Percentiles rank a stretch among this genome's conserved stretches.
Evolutionary conservation across 177 flowering plant species (phyloP).

Genomic region (Vitis hybrid): DNA sequence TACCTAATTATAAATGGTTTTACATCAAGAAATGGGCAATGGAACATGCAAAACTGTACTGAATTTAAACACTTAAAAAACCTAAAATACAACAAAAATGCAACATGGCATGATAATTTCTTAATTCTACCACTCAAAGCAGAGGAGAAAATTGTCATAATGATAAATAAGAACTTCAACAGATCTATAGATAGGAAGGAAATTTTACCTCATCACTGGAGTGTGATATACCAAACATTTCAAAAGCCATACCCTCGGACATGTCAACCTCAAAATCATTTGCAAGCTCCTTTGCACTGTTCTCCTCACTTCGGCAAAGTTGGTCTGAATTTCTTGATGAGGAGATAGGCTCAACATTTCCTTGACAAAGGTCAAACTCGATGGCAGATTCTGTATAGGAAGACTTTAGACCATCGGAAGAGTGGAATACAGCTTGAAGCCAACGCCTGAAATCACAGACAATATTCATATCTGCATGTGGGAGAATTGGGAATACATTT

Average conservation of each 20-base stretch:
- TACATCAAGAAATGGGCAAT: too few relatives aligned
- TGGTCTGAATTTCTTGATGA: too few relatives aligned
- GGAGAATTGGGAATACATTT: background rate
- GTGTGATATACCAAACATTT: slow-evolving; percentile 74
- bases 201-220: slow-evolving; percentile 60
- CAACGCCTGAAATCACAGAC: slow-evolving; percentile 65
- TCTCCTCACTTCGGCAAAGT: slow-evolving; percentile 10
- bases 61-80: background rate
- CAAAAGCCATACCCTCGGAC: slow-evolving; percentile 73
- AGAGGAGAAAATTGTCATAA: background rate
- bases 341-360: slow-evolving; percentile 16
- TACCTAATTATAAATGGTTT: too few relatives aligned
- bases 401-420: slow-evolving; percentile 17
- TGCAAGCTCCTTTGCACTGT: slow-evolving; percentile 12
- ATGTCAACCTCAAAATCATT: slow-evolving; percentile 58
- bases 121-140: background rate
- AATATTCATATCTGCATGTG: slow-evolving; percentile 13
- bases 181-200: background rate
- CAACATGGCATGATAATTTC: background rate
- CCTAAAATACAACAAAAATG: background rate
- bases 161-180: background rate
- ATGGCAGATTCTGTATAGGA: slow-evolving; percentile 17
- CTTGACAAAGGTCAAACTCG: slow-evolving; percentile 16
- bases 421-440: slow-evolving; percentile 82
- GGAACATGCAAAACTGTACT: too few relatives aligned